Evolutionary conservation across 2,329 filamentous ascomycete species (phyloP), one percentile per base, ranked within the genome.

Genomic region (Lachnellula suecica): DNA sequence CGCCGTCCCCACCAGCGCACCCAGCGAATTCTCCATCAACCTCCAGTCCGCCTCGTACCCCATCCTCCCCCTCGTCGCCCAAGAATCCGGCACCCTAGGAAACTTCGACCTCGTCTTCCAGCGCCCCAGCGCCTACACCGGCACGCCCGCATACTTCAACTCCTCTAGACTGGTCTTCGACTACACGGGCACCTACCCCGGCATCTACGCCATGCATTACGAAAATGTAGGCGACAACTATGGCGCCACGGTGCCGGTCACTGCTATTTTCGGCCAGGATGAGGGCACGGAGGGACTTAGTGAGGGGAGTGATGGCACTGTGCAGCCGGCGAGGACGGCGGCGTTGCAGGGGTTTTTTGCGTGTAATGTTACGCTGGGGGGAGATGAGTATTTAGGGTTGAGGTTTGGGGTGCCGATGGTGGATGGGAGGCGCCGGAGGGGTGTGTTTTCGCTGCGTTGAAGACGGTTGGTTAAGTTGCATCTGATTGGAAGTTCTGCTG

Each of bases 361-460:
- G 9, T 44, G 24, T 44, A 44, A 44, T 31, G 25, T 6, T 4
- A 44, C 24, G 13, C 17, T 13, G 19, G 24, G n/a, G 5, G 43
- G 43, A 19, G 23, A n/a, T 3, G 24, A 44, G 13, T n/a, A 27
- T 15, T 17, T 44, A n/a, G 23, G 10, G 24, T 27, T 44, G 24
- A 44, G 19, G 23, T 44, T 15, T 10, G 43, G 43, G 7, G 43
- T 27, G 29, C 31, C 4, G n/a, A 25, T 71, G 77, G 8, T 17
- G 17, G n/a, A 15, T 9, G 34, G 5, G 8, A 8, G 34, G 34
- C 34, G 8, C 34, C 34, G 8, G 34, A 37, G 34, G 34, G 34
- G 8, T 37, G 34, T 37, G 34, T 37, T 8, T 15, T 5, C 34
- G 34, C 81, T n/a, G n/a, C n/a, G n/a, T n/a, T n/a, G n/a, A n/a